Base-by-base conservation (phyloP, 768 basidiomycete species). In the Ramaria sp. region DNA sequence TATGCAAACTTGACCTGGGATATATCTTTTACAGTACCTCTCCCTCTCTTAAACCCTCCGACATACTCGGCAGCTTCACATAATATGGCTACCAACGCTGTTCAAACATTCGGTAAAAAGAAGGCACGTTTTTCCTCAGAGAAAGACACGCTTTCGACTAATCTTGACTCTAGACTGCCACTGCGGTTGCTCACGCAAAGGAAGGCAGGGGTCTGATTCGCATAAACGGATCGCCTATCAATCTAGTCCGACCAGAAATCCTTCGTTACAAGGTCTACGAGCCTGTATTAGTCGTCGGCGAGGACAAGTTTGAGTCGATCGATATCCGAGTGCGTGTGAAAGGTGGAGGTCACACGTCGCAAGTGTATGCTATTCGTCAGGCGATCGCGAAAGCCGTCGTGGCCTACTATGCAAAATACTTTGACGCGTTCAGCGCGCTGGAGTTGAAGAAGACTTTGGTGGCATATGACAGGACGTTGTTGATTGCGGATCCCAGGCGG, bases 21-120 rank as follows among this genome's bases (percentile, higher is more conserved):
- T 53, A 44, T 56, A 27, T 43, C 27, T 30, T 27, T 20, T 41
- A 12, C 42, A 52, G 27, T 48, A 56, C 18, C 30, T 36, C 34
- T 44, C 18, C 34, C 22, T 42, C 18, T 20, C 22, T 42, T 38
- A 12, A 27, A 32, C 30, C 44, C 58, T 54, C 62, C 61, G 49
- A 54, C 57, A 50, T 51, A 13, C 50, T 32, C 52, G 61, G 59
- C 59, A 62, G 54, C 52, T 53, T 57, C 60, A 59, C 44, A 73
- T 13, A 13, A 34, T 71, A 89, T 88, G 86, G 79, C 83, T 63
- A 78, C 85, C 61, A 89, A 90, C 76, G 91, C 94, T 76, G 95
- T 98, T 63, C 95, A 97, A 70, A 95, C 91, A 60, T 98, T 98
- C 75, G 95, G 95, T 73, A 98, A 98, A 90, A 98, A 98, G 85